Percentiles rank a stretch among this genome's conserved stretches.
phyloP scores from a whole-genome alignment of 1,284 basidiomycete species.

The Irpex sp. region DNA sequence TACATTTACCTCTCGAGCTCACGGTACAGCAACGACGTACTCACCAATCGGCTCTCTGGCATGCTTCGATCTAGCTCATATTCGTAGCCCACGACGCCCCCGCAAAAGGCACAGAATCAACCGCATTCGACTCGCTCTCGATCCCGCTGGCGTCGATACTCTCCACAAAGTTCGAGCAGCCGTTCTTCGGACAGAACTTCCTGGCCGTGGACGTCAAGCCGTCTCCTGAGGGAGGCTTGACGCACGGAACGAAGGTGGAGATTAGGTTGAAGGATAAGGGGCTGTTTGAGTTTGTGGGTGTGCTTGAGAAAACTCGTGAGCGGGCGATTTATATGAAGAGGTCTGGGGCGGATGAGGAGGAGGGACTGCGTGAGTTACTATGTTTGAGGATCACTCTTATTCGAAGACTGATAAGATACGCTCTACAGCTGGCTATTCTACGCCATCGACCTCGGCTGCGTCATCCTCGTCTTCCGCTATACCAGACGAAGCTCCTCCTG shows the following conservation, averaged over 20 bases:
- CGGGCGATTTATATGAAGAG: constrained; percentile 70
- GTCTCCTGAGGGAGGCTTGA: constrained; percentile 59
- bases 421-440: constrained; percentile 2
- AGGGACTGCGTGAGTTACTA: constrained; percentile 60
- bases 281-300: constrained; percentile 69
- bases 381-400: background rate
- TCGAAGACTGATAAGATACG: background rate
- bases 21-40: background rate
- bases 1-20: background rate
- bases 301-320: constrained; percentile 73
- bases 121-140: constrained; percentile 47
- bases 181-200: constrained; percentile 66
- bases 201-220: constrained; percentile 65
- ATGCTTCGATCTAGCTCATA: constrained; percentile 47
- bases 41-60: background rate
- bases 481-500: constrained; percentile 7
- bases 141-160: constrained; percentile 63
- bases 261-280: constrained; percentile 63
- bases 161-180: constrained; percentile 71
- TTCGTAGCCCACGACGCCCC: constrained; percentile 43
- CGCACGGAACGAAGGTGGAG: constrained; percentile 59
- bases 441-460: constrained; percentile 1
- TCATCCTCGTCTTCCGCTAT: background rate
- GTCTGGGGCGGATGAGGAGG: constrained; percentile 48
- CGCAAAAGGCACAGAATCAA: constrained; percentile 23